A percentile compares a stretch with the other conserved stretches of the same genome.
phyloP scores from a whole-genome alignment of 257 asterid genomes.

The Penstemon barbatus region DNA sequence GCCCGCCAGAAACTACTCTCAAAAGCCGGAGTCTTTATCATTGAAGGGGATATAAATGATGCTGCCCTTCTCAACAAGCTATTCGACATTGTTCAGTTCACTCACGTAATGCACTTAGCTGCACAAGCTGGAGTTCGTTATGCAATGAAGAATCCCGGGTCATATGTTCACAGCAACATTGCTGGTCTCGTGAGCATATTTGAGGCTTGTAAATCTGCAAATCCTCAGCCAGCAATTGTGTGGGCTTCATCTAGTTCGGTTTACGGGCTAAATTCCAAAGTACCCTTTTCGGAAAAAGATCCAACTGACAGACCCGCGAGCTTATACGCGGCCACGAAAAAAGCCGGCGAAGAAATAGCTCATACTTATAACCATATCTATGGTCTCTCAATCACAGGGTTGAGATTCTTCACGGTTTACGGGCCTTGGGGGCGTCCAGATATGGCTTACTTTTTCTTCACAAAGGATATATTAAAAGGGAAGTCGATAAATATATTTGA shows the following conservation, averaged over 20 bases:
- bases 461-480: constrained; percentile 40
- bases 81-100: constrained; percentile 34
- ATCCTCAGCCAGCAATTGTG: constrained; percentile 43
- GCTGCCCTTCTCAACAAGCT: constrained; percentile 24
- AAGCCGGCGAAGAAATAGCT: constrained; percentile 54
- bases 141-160: constrained; percentile 45
- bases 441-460: constrained; percentile 52
- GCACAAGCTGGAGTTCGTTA: constrained; percentile 57
- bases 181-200: constrained; percentile 50
- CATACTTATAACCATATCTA: constrained; percentile 46
- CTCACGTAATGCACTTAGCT: constrained; percentile 51
- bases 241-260: constrained; percentile 59
- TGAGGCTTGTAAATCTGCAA: constrained; percentile 44
- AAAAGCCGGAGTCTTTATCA: constrained; percentile 27
- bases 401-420: constrained; percentile 44
- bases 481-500: constrained; percentile 32
- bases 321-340: constrained; percentile 48
- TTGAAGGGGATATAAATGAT: constrained; percentile 42
- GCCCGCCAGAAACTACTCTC: constrained; percentile 36
- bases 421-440: constrained; percentile 59
- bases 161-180: constrained; percentile 43
- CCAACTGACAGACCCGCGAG: constrained; percentile 45
- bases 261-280: constrained; percentile 43
- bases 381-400: constrained; percentile 46
- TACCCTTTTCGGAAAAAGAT: constrained; percentile 44